Percentiles rank a stretch among this genome's conserved stretches.
These are phyloP conservation scores for Achlya hypogyna DNA, from an alignment of 352 stramenopile species.

Conservation along the genomic window DNA sequence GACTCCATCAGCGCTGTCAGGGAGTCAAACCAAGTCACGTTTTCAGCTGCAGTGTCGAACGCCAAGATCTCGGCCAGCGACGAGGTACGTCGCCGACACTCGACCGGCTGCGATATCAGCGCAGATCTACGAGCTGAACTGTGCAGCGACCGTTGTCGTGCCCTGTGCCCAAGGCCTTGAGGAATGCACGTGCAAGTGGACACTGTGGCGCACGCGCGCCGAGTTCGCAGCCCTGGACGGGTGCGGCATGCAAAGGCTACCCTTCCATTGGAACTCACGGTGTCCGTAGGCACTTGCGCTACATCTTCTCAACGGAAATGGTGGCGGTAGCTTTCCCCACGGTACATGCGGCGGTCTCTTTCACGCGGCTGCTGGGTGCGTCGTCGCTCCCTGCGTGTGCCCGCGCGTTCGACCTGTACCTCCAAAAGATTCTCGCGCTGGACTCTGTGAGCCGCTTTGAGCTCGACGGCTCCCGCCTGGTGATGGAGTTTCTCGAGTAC, in stretches of 20 bases:
- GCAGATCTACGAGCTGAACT: constrained; percentile 8
- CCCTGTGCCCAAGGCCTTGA: not conserved
- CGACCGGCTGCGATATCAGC: not conserved
- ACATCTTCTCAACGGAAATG: constrained; percentile 35
- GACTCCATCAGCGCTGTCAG: no score
- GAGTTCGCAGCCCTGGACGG: not conserved
- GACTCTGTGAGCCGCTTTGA: constrained; percentile 45
- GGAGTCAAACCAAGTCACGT: not conserved
- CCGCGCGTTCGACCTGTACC: constrained; percentile 33
- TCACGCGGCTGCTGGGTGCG: constrained; percentile 20
- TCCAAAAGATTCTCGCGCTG: constrained; percentile 41
- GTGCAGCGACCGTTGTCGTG: not conserved
- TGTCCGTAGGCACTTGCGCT: not conserved
- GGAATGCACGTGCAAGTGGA: constrained; percentile 10
- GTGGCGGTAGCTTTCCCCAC: constrained; percentile 40
- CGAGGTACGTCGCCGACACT: not conserved
- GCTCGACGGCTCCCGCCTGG: constrained; percentile 42
- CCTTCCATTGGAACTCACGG: not conserved
- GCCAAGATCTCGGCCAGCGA: not conserved
- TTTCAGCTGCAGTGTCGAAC: constrained; percentile 3
- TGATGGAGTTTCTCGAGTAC: constrained; percentile 64
- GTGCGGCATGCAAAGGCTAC: not conserved
- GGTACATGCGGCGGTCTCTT: constrained; percentile 15
- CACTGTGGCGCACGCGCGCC: not conserved
- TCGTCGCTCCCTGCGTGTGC: constrained; percentile 14